Percentiles rank a stretch among this genome's conserved stretches.
Conservation (phyloP, 352 stramenopile genomes). For the Phytophthora hybrid region DNA sequence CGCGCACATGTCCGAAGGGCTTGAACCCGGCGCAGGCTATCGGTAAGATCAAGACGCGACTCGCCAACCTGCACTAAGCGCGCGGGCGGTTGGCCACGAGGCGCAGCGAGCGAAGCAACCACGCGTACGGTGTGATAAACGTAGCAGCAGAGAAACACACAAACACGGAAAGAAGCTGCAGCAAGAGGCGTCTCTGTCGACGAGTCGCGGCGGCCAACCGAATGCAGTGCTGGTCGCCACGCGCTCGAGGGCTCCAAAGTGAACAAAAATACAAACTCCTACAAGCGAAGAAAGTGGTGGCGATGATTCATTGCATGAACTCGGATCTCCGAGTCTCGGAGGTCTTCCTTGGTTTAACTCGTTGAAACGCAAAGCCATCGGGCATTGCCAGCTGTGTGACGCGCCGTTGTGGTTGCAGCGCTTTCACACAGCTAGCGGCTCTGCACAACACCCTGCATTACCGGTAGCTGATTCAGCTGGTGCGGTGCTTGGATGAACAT, state of each 20-base stretch:
- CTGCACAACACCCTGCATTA: conserved; percentile 16
- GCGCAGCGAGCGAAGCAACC: conserved; percentile 1
- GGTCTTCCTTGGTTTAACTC: conserved; percentile 19
- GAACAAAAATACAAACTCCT: conserved; percentile 40
- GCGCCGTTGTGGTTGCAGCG: conserved; percentile 27
- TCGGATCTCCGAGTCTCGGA: neutral
- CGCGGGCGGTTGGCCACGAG: conserved; percentile 1
- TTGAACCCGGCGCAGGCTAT: conserved; percentile 99
- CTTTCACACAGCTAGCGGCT: conserved; percentile 13
- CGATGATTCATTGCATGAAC: neutral
- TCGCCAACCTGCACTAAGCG: conserved; percentile 83
- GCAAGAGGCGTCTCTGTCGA: conserved; percentile 25
- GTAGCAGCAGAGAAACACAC: conserved; percentile 29
- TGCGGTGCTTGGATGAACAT: conserved; percentile 26
- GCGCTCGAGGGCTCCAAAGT: conserved; percentile 20
- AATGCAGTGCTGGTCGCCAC: conserved; percentile 32
- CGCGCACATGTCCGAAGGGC: conserved; percentile 99
- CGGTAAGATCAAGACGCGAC: conserved; percentile 98
- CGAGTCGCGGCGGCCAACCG: conserved; percentile 24
- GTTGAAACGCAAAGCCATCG: conserved; percentile 23
- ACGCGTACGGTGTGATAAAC: conserved; percentile 25
- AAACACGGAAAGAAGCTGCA: conserved; percentile 35
- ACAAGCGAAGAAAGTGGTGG: conserved; percentile 19
- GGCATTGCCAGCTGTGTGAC: conserved; percentile 27
- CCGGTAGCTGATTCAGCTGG: too few species aligned